Evolutionary conservation across 257 asterid genomes (phyloP).

Genomic region (Paraleonurus japonicus): DNA sequence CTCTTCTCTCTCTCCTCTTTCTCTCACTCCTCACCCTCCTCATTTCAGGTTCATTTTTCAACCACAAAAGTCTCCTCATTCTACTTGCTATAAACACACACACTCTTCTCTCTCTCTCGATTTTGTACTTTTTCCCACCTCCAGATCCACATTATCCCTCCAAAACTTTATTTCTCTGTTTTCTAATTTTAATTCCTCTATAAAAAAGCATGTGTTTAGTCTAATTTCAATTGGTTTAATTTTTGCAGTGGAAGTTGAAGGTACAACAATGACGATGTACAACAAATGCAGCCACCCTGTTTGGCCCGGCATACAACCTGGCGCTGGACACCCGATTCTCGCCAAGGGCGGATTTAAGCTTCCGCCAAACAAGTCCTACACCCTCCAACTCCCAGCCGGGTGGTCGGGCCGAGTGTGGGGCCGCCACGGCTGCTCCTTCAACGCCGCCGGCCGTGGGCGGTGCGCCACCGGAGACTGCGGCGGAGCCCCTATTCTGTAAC

Average conservation of each 20-base stretch:
- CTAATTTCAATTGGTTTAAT: background rate
- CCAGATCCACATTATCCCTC: conserved; percentile 9
- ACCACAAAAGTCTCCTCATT: background rate
- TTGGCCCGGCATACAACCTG: conserved; percentile 91
- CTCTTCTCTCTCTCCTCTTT: conserved; percentile 37
- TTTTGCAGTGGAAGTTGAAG: conserved; percentile 34
- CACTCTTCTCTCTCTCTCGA: background rate
- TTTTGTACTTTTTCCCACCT: background rate
- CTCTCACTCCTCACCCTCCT: conserved; percentile 36
- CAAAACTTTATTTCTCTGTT: background rate
- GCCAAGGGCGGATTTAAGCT: conserved; percentile 84
- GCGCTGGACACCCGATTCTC: conserved; percentile 64
- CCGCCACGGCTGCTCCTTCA: conserved; percentile 82
- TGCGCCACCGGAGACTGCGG: conserved; percentile 98
- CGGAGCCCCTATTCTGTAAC: conserved; percentile 72
- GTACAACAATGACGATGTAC: conserved; percentile 62
- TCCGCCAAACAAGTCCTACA: conserved; percentile 51
- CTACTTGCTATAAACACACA: background rate
- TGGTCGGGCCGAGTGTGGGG: conserved; percentile 99
- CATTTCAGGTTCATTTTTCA: conserved; percentile 41
- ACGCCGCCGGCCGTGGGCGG: conserved; percentile 62
- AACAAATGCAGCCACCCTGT: conserved; percentile 84
- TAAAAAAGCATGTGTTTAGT: background rate
- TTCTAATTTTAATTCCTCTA: background rate
- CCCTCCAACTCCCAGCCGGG: conserved; percentile 55